phyloP scores from a whole-genome alignment of 202 grass and related monocot genomes.

The Tripidium arundinaceum region DNA sequence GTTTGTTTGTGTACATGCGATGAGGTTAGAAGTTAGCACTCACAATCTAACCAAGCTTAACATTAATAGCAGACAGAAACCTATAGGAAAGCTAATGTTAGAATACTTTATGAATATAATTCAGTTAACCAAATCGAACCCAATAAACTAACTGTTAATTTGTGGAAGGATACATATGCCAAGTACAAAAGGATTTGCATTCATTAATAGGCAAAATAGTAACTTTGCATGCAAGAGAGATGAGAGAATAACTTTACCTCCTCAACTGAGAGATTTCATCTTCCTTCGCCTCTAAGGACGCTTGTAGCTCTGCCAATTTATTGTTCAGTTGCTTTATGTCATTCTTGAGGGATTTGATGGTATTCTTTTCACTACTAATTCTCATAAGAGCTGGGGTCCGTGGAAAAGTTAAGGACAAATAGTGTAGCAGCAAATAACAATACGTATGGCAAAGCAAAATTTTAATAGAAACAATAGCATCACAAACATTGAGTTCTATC shows the following conservation, averaged over 20 bases:
- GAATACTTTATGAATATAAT: neutral
- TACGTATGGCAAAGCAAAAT: neutral
- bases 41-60: constrained; percentile 1
- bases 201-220: constrained; percentile 13
- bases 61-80: neutral
- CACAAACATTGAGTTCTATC: neutral
- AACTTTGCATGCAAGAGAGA: constrained; percentile 27
- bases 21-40: neutral
- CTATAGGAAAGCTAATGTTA: constrained; percentile 16
- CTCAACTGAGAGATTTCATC: constrained; percentile 58
- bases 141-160: constrained; percentile 10
- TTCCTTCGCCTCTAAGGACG: constrained; percentile 77
- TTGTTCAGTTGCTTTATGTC: constrained; percentile 92
- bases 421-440: constrained; percentile 32
- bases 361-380: constrained; percentile 88
- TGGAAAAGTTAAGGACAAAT: constrained; percentile 66
- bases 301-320: constrained; percentile 89
- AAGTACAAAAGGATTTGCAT: neutral
- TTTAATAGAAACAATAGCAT: neutral
- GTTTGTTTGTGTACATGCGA: neutral
- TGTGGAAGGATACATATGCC: neutral
- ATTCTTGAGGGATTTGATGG: constrained; percentile 76
- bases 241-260: constrained; percentile 54
- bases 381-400: constrained; percentile 75
- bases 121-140: constrained; percentile 7